phyloP scores from a whole-genome alignment of 78 protist species.

The Pigoraptor vietnamica region DNA sequence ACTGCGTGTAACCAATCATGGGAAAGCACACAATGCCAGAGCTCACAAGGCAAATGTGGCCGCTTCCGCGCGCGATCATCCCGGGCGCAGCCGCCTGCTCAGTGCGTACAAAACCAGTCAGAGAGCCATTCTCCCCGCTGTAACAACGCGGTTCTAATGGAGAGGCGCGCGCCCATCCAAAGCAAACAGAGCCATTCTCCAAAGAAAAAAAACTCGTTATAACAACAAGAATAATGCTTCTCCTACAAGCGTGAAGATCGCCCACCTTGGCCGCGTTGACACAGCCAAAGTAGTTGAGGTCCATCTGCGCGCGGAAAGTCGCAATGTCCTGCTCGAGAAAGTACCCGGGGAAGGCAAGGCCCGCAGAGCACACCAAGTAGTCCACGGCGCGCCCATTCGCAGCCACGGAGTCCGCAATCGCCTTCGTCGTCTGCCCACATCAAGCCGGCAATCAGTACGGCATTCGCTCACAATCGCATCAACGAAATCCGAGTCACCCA shows the following conservation, averaged over 20 bases:
- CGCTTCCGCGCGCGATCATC: constrained; percentile 18
- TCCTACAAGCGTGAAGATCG: neutral
- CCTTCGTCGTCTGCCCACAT: neutral
- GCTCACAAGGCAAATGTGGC: constrained; percentile 22
- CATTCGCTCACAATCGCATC: no score
- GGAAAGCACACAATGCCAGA: neutral
- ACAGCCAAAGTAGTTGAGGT: constrained; percentile 44
- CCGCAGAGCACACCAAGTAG: constrained; percentile 29
- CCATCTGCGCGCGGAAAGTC: constrained; percentile 13
- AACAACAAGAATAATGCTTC: no score
- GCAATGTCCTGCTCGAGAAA: constrained; percentile 14
- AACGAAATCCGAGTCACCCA: no score
- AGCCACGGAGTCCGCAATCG: neutral
- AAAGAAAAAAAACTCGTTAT: no score
- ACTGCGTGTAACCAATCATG: constrained; percentile 24
- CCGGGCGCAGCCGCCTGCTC: constrained; percentile 14
- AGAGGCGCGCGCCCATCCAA: neutral
- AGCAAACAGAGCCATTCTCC: no score
- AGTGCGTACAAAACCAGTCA: neutral
- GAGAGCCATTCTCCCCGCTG: no score
- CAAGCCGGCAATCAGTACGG: no score
- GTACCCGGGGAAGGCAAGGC: constrained; percentile 36
- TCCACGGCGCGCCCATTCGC: neutral
- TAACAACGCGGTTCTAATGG: neutral
- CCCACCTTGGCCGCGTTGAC: constrained; percentile 18